These are phyloP conservation scores for Botrytis byssoidea DNA, from an alignment of 2,329 filamentous ascomycete species.

Conservation along the genomic window DNA sequence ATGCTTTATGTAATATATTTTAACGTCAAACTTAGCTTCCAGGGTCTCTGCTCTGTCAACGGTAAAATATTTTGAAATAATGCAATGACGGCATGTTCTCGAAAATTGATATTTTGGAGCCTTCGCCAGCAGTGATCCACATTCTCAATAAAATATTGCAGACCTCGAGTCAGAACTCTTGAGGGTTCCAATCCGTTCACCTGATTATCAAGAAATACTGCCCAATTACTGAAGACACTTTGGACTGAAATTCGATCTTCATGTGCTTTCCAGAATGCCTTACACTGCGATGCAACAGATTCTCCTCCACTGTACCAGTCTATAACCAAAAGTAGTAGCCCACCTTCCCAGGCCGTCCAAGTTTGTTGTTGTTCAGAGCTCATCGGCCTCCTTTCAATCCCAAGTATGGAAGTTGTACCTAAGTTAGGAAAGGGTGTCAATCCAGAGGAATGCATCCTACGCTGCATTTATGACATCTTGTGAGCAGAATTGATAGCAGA, in stretches of 20 bases:
- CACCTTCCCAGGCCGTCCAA: neutral
- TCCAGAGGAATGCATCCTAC: neutral
- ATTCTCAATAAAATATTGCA: too few relatives aligned
- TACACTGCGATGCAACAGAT: accelerated
- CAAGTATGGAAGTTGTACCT: neutral
- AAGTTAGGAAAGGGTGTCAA: neutral
- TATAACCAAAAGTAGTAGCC: neutral
- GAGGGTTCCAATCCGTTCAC: neutral
- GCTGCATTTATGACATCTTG: neutral
- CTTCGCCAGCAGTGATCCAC: too few relatives aligned
- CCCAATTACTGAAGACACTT: neutral
- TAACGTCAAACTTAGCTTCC: neutral
- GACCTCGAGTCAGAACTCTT: accelerated
- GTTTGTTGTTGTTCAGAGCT: accelerated
- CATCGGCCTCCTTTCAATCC: neutral
- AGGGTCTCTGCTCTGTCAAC: neutral
- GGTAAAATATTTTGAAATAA: neutral
- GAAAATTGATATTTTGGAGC: too few relatives aligned
- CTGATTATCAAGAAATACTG: neutral
- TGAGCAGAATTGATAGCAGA: neutral
- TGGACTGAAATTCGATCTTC: neutral
- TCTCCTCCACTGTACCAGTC: neutral
- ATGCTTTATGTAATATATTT: neutral
- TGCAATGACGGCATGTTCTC: accelerated
- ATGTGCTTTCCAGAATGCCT: accelerated